A percentile compares a stretch with the other conserved stretches of the same genome.
phyloP scores from a whole-genome alignment of 331 rosid genomes.

The Phaseolus coccineus region DNA sequence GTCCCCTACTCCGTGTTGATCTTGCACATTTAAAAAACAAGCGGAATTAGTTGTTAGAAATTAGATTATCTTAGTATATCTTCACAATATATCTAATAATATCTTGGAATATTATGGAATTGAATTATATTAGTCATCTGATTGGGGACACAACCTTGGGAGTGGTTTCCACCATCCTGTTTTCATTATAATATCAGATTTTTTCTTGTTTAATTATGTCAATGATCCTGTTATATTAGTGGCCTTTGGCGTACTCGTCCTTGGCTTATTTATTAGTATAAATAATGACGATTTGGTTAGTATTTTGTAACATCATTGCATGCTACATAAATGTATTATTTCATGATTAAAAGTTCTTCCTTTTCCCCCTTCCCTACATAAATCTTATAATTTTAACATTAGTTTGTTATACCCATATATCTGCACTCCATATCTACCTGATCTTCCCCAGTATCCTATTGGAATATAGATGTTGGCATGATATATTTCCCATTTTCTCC shows the following conservation, averaged over 20 bases:
- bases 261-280: not conserved
- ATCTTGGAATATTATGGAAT: not conserved
- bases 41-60: not conserved
- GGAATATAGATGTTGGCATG: constrained; percentile 26
- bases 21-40: not conserved
- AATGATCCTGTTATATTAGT: not conserved
- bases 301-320: not conserved
- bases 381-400: constrained; percentile 1
- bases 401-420: not conserved
- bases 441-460: constrained; percentile 5
- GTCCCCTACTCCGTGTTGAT: not conserved
- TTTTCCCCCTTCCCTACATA: not conserved
- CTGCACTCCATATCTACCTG: not conserved
- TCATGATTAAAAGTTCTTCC: not conserved
- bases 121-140: not conserved
- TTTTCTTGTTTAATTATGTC: not conserved
- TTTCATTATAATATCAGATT: not conserved
- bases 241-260: not conserved
- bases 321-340: not conserved
- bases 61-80: not conserved
- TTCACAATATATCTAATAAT: not conserved
- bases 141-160: not conserved
- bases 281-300: constrained; percentile 2
- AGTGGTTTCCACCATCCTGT: not conserved
- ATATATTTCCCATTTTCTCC: not conserved